Evolutionary conservation across 495 filamentous ascomycete genomes (phyloP).

Genomic region (Xylaria nigripes): DNA sequence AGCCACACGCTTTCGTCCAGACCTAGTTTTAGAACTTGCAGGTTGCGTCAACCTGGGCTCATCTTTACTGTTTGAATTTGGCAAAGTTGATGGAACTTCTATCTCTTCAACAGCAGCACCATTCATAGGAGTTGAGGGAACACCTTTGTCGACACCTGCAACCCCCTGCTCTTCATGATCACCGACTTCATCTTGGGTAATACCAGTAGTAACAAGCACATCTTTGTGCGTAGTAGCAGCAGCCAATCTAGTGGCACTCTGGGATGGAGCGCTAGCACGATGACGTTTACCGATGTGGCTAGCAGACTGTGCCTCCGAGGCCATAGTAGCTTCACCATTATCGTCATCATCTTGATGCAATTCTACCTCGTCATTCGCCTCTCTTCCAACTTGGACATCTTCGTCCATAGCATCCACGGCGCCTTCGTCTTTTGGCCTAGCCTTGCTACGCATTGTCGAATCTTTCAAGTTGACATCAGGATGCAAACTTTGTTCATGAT

Average conservation of each 20-base stretch:
- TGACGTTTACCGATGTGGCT: background rate
- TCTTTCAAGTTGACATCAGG: background rate
- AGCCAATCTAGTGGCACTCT: background rate
- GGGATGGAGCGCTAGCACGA: background rate
- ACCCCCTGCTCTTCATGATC: background rate
- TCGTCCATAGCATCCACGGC: background rate
- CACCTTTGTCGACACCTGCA: background rate
- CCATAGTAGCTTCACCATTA: background rate
- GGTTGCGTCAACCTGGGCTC: background rate
- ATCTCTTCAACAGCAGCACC: background rate
- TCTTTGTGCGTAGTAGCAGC: background rate
- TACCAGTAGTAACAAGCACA: background rate
- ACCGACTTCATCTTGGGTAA: background rate
- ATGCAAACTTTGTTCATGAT: constrained; percentile 8
- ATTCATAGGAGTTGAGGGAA: background rate
- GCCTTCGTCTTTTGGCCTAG: background rate
- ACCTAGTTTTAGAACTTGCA: constrained; percentile 3
- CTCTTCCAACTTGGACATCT: background rate
- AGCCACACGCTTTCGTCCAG: constrained; percentile 17
- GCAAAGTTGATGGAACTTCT: constrained; percentile 8
- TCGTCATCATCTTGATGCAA: constrained; percentile 2
- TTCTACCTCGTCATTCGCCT: background rate
- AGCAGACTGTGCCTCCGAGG: background rate
- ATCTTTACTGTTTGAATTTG: background rate
- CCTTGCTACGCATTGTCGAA: background rate